Evolutionary conservation across 1,284 basidiomycete genomes (phyloP).

Genomic region (Pyrrhoderma lamaoense): DNA sequence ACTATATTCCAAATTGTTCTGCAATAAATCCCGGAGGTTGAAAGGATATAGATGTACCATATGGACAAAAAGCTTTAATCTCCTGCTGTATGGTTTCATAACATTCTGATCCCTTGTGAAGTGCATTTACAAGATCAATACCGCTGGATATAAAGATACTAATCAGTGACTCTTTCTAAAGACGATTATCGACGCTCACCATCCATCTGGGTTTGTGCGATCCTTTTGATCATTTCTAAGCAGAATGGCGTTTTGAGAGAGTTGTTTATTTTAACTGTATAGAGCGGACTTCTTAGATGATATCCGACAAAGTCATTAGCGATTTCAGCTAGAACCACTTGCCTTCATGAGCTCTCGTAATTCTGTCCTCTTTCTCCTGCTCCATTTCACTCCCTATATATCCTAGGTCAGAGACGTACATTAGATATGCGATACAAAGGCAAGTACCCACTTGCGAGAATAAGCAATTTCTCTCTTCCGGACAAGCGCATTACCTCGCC

Average conservation of each 20-base stretch:
- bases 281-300: neutral
- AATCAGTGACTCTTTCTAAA: neutral
- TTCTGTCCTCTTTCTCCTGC: slow-evolving; percentile 37
- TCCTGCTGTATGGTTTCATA: slow-evolving; percentile 46
- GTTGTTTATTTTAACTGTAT: neutral
- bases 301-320: neutral
- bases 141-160: slow-evolving; percentile 35
- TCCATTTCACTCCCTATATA: slow-evolving; percentile 58
- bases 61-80: slow-evolving; percentile 40
- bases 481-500: slow-evolving; percentile 61
- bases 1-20: slow-evolving; percentile 53
- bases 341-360: slow-evolving; percentile 14
- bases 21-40: slow-evolving; percentile 39
- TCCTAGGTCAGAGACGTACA: neutral
- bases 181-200: slow-evolving; percentile 33
- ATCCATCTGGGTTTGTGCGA: slow-evolving; percentile 63
- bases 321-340: neutral
- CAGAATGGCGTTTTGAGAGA: slow-evolving; percentile 55
- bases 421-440: neutral
- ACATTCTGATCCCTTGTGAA: slow-evolving; percentile 59
- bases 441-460: slow-evolving; percentile 53
- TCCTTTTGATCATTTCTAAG: slow-evolving; percentile 52
- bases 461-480: slow-evolving; percentile 70
- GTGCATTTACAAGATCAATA: slow-evolving; percentile 56
- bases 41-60: slow-evolving; percentile 27